These are phyloP conservation scores for Candida glucosophila DNA, from an alignment of 1,139 yeast genomes.

Conservation along the genomic window DNA sequence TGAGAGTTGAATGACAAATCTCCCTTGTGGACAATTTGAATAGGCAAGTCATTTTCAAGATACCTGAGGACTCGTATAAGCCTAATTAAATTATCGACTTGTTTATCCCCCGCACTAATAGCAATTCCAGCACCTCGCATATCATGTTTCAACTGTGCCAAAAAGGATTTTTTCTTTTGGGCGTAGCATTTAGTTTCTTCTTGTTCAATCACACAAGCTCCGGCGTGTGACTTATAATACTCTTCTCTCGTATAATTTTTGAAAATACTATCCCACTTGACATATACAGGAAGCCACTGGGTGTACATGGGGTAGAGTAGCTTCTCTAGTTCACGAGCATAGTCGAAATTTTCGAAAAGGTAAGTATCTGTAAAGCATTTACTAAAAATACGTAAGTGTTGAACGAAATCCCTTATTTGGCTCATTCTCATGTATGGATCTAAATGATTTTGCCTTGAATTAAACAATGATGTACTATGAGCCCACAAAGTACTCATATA, in stretches of 20 bases:
- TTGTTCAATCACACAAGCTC: neutral
- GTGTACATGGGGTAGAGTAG: conserved; percentile 15
- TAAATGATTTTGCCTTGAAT: no score
- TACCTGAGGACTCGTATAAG: conserved; percentile 20
- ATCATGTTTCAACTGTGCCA: conserved; percentile 12
- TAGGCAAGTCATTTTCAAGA: conserved; percentile 17
- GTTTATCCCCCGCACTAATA: conserved; percentile 14
- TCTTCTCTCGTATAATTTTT: conserved; percentile 1
- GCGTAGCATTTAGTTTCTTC: conserved; percentile 1
- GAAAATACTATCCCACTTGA: conserved; percentile 1
- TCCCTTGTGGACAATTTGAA: conserved; percentile 16
- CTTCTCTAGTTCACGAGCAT: conserved; percentile 7
- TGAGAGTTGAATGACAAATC: conserved; percentile 12
- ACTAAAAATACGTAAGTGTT: no score
- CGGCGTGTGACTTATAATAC: neutral
- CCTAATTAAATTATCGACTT: conserved; percentile 14
- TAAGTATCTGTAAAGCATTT: no score
- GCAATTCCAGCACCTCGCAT: conserved; percentile 19
- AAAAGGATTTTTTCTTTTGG: no score
- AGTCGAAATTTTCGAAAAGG: no score
- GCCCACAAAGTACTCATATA: no score
- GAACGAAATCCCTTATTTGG: no score
- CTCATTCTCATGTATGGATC: no score
- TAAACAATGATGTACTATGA: no score
- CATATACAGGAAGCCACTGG: conserved; percentile 9